Evolutionary conservation across 2,329 filamentous ascomycete species (phyloP).

Genomic region (Aspergillus alliaceus): DNA sequence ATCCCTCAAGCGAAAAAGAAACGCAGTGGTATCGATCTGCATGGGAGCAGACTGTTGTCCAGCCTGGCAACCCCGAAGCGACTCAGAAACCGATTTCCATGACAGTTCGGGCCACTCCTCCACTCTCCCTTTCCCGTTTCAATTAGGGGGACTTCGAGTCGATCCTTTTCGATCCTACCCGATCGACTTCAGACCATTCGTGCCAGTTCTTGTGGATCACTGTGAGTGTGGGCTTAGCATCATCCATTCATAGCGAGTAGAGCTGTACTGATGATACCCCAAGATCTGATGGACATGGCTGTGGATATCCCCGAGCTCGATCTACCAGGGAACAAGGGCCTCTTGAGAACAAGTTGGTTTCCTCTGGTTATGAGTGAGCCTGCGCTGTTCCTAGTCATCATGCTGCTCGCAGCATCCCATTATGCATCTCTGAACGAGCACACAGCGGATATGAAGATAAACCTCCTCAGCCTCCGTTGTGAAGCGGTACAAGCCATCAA

Average conservation of each 20-base stretch:
- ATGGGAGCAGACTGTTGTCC: neutral
- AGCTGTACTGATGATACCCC: neutral
- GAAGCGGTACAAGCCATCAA: conserved; percentile 49
- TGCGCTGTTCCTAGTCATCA: conserved; percentile 42
- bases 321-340: conserved; percentile 28
- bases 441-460: conserved; percentile 16
- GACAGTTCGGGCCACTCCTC: neutral
- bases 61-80: neutral
- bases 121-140: conserved; percentile 9
- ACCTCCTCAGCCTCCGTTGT: conserved; percentile 45
- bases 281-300: conserved; percentile 40
- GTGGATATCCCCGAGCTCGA: conserved; percentile 47
- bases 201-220: conserved; percentile 33
- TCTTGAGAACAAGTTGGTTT: conserved; percentile 42
- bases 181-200: conserved; percentile 35
- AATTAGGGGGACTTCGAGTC: conserved; percentile 26
- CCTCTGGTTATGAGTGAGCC: conserved; percentile 44
- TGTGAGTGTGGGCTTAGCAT: conserved; percentile 24
- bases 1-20: conserved; percentile 1
- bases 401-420: conserved; percentile 45
- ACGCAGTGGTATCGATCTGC: neutral
- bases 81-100: neutral
- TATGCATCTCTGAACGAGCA: conserved; percentile 33
- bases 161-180: conserved; percentile 39
- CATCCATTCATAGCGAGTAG: neutral